Percentiles rank a stretch among this genome's conserved stretches.
Conservation (phyloP, 257 asterid species). For the Petunia axillaris region DNA sequence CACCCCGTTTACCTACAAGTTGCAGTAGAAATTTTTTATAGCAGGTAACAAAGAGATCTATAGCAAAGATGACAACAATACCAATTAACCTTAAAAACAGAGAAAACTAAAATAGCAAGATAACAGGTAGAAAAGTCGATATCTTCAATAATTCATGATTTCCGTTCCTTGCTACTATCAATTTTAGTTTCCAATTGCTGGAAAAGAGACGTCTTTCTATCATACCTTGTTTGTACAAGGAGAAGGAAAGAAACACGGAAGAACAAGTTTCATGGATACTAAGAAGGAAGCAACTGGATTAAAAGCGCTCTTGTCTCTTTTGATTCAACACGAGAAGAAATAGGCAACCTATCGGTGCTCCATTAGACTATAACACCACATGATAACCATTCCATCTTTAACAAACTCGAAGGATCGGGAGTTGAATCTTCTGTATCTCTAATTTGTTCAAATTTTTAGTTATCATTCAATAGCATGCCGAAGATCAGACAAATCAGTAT, state of each 20-base stretch:
- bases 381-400: neutral
- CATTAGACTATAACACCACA: neutral
- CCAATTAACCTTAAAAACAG: neutral
- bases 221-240: neutral
- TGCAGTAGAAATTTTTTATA: slow-evolving; percentile 11
- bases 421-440: neutral
- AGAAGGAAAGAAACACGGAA: neutral
- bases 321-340: neutral
- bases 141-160: neutral
- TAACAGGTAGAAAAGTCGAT: neutral
- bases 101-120: neutral
- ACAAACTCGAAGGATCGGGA: neutral
- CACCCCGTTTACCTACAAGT: slow-evolving; percentile 64
- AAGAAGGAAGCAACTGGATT: no score
- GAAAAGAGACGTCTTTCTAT: neutral
- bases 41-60: slow-evolving; percentile 24
- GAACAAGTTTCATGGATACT: neutral
- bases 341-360: neutral
- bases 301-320: no score
- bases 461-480: slow-evolving; percentile 3
- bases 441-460: neutral
- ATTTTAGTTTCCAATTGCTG: neutral
- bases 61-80: slow-evolving; percentile 11
- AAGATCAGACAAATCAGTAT: neutral
- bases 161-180: neutral